A percentile compares a stretch with the other conserved stretches of the same genome.
Evolutionary conservation across 257 asterid species (phyloP).

Genomic region (Petrea volubilis): DNA sequence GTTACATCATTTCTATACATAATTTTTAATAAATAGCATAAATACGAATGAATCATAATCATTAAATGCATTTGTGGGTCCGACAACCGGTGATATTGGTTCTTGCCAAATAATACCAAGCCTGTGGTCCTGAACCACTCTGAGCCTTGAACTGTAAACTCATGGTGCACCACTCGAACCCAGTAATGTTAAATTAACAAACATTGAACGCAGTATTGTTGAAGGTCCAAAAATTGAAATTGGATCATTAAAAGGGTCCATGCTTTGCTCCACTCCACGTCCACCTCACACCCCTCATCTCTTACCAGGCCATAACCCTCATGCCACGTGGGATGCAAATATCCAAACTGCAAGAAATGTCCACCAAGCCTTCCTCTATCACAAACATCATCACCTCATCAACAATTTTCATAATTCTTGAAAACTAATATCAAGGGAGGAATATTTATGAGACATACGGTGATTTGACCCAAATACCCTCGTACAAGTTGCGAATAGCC

Average conservation of each 20-base stretch:
- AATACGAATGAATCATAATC: no score
- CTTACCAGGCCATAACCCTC: conserved; percentile 18
- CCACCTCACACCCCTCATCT: conserved; percentile 50
- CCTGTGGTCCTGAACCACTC: neutral
- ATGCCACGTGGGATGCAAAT: conserved; percentile 43
- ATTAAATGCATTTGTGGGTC: no score
- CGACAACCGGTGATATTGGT: no score
- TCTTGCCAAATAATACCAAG: no score
- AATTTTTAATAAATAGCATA: no score
- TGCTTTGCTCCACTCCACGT: conserved; percentile 26
- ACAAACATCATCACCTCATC: conserved; percentile 40
- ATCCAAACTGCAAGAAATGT: conserved; percentile 39
- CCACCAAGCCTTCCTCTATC: conserved; percentile 57
- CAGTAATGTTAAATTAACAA: neutral
- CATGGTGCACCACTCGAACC: neutral
- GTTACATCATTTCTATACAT: no score
- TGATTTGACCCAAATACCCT: conserved; percentile 17
- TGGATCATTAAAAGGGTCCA: conserved; percentile 26
- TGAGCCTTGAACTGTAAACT: no score
- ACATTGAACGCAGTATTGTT: neutral
- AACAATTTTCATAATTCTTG: conserved; percentile 8
- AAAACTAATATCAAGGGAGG: neutral
- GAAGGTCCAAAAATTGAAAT: neutral
- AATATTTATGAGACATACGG: neutral
- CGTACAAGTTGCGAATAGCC: neutral